These are phyloP conservation scores for Aspergillus pseudonomiae DNA, from an alignment of 2,329 filamentous ascomycete genomes.

Conservation along the genomic window DNA sequence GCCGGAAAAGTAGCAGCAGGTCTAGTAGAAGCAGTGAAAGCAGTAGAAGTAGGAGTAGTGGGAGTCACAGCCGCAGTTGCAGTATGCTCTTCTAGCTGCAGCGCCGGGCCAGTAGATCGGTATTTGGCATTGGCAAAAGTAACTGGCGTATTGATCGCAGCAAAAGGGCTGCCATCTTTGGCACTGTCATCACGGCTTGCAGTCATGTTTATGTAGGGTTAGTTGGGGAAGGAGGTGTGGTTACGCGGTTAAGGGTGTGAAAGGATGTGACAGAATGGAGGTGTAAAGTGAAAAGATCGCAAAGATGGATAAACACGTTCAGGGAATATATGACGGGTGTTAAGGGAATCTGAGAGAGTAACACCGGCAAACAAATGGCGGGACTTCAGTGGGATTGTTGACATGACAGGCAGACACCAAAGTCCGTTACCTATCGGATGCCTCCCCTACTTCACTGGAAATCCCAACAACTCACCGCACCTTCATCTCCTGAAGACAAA, in stretches of 20 bases:
- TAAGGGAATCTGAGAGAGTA: background rate
- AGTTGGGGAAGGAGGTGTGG: background rate
- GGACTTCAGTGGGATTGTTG: background rate
- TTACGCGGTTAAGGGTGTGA: background rate
- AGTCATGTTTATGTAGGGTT: background rate
- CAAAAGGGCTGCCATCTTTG: background rate
- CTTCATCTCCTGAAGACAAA: background rate
- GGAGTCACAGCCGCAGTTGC: background rate
- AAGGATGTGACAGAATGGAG: background rate
- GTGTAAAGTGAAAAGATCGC: background rate
- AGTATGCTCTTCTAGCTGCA: background rate
- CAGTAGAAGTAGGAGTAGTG: background rate
- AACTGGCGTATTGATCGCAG: background rate
- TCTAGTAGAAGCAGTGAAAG: background rate
- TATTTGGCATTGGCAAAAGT: background rate
- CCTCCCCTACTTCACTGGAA: background rate
- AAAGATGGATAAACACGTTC: background rate
- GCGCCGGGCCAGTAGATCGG: background rate
- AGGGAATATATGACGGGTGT: background rate
- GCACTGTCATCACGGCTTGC: background rate
- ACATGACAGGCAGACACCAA: background rate
- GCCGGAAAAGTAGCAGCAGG: background rate
- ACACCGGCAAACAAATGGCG: background rate
- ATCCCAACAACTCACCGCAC: background rate
- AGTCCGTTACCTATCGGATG: background rate